A percentile compares a stretch with the other conserved stretches of the same genome.
Evolutionary conservation across 805 yeast genomes (phyloP).

Genomic region (Nakazawaea laoshanensis): DNA sequence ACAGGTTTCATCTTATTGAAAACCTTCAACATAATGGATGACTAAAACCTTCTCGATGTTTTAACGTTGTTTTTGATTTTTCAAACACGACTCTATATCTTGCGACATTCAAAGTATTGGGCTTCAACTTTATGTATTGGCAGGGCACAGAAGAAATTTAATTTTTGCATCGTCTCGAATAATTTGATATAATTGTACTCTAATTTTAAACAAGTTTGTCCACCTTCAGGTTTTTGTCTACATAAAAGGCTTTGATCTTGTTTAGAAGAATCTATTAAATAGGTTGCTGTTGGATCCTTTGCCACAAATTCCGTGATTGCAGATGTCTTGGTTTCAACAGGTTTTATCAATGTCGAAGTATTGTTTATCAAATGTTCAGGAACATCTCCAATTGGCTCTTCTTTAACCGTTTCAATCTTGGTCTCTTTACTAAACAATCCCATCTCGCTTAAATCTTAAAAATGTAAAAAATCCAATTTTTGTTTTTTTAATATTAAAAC

Average conservation of each 20-base stretch:
- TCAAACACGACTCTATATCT: no score
- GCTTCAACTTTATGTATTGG: conserved; percentile 34
- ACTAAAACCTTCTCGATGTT: no score
- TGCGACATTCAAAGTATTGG: conserved; percentile 37
- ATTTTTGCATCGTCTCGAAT: conserved; percentile 35
- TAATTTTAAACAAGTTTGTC: conserved; percentile 34
- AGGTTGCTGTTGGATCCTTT: conserved; percentile 3
- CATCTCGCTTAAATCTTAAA: conserved; percentile 1
- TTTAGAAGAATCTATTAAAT: conserved; percentile 6
- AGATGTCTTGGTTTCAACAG: neutral
- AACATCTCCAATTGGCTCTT: conserved; percentile 5
- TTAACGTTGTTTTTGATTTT: no score
- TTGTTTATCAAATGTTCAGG: conserved; percentile 2
- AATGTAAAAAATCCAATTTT: no score
- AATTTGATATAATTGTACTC: conserved; percentile 26
- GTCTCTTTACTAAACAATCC: conserved; percentile 8
- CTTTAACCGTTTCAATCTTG: neutral
- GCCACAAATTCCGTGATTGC: conserved; percentile 2
- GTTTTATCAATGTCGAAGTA: conserved; percentile 3
- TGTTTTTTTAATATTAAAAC: no score
- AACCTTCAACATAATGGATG: no score
- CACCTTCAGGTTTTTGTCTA: conserved; percentile 28
- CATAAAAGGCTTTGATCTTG: conserved; percentile 28
- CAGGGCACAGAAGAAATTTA: conserved; percentile 36
- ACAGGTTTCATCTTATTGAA: no score